These are phyloP conservation scores for Pittosporum tobira DNA, from an alignment of 129 eudicot genomes.

Conservation along the genomic window DNA sequence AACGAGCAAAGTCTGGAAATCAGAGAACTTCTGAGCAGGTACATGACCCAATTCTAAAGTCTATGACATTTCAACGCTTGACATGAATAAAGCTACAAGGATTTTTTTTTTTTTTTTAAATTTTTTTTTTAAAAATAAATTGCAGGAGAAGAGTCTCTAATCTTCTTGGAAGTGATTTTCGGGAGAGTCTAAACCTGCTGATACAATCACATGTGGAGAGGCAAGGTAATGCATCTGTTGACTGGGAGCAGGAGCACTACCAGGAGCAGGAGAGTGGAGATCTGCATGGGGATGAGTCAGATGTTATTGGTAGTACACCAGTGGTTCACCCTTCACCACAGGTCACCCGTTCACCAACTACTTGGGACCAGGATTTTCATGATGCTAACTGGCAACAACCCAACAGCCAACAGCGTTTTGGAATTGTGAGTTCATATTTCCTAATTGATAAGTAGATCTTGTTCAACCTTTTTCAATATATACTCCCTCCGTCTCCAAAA, in stretches of 20 bases:
- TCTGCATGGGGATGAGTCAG: slow-evolving; percentile 22
- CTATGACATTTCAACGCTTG: background rate
- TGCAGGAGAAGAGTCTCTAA: slow-evolving; percentile 82
- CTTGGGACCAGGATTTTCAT: slow-evolving; percentile 31
- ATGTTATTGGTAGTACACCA: slow-evolving; percentile 19
- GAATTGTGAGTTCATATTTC: slow-evolving; percentile 36
- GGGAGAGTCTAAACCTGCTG: slow-evolving; percentile 64
- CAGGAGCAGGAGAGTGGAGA: slow-evolving; percentile 30
- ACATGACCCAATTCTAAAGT: slow-evolving; percentile 2
- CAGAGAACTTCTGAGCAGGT: slow-evolving; percentile 76
- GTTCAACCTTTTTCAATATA: too few relatives aligned
- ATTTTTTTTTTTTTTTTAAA: background rate
- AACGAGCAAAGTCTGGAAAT: slow-evolving; percentile 44
- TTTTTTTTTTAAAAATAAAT: too few relatives aligned
- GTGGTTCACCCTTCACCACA: slow-evolving; percentile 18
- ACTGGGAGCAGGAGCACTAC: slow-evolving; percentile 47
- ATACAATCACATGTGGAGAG: slow-evolving; percentile 69
- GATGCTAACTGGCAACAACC: slow-evolving; percentile 27
- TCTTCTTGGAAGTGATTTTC: slow-evolving; percentile 90
- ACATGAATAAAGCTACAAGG: background rate
- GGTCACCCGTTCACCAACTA: slow-evolving; percentile 17
- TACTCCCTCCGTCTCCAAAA: too few relatives aligned
- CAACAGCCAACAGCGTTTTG: slow-evolving; percentile 21
- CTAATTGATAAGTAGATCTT: slow-evolving; percentile 2
- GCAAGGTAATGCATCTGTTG: slow-evolving; percentile 45